Evolutionary conservation across 768 basidiomycete genomes (phyloP), one percentile per base, ranked within the genome.

Genomic region (Vararia minispora): DNA sequence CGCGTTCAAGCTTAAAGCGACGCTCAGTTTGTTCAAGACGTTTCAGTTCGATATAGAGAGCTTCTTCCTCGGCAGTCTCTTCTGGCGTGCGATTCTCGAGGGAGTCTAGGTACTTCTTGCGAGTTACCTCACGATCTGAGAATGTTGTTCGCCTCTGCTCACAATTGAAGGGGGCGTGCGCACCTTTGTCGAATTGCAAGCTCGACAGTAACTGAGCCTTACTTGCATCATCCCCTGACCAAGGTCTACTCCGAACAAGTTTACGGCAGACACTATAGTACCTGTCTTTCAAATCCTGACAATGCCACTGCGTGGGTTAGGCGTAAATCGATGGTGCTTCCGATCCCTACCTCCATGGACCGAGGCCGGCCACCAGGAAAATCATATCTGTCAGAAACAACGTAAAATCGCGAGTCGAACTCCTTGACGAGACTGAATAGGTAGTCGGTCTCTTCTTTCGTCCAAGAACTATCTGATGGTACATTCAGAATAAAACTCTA

Each of bases 41-140:
- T 53, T 92, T 91, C 35, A 94, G 72, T 58, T 97, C 90, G 45
- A 97, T 63, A 59, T 86, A 97, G 3, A 99, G 67, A 6, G 88
- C 84, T 51, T 97, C 92, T 65, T 98, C 95, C 56, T 99, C 92
- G 13, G 80, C 82, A 30, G 94, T 80, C 60, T 97, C 88, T 34
- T 83, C 77, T 4, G 79, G 71, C 0, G 89, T 84, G n/a, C 94
- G 79, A 40, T 72, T 76, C 60, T 91, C 87, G n/a, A 98, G 74
- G 43, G 79, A 84, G 7, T 69, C 61, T 11, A 98, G 69, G 52
- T 98, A 95, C 41, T 78, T 76, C 59, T 91, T 95, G 41, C 95
- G 79, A 46, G 76, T 79, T 16, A 76, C 61, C 58, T 99, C 95
- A 29, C 88, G 82, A 22, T 82, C 92, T 94, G 33, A 4, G 12